Evolutionary conservation across 345 rosid species (phyloP).

Genomic region (Kernera saxatilis): DNA sequence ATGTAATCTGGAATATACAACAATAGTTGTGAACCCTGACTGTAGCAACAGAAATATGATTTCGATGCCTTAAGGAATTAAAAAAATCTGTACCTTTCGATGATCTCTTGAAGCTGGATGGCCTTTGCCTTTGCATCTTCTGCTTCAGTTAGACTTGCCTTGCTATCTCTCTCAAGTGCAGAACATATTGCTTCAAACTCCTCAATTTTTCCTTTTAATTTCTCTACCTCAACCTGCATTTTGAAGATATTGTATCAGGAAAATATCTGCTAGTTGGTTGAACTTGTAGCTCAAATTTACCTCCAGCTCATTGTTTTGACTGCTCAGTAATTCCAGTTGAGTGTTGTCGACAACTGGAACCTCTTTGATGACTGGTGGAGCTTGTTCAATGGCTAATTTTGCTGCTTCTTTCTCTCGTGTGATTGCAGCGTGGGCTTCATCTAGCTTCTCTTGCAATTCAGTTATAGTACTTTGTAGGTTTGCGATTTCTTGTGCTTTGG

Average conservation of each 20-base stretch:
- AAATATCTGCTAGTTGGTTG: neutral
- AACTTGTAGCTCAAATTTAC: slow-evolving; percentile 29
- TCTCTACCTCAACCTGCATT: slow-evolving; percentile 38
- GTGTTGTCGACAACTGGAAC: slow-evolving; percentile 51
- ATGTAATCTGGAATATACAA: slow-evolving; percentile 40
- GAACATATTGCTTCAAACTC: slow-evolving; percentile 41
- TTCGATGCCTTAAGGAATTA: neutral
- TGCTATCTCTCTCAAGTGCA: slow-evolving; percentile 39
- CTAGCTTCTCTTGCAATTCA: slow-evolving; percentile 48
- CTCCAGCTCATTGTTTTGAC: slow-evolving; percentile 45
- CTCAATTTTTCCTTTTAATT: slow-evolving; percentile 35
- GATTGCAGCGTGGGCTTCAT: slow-evolving; percentile 43
- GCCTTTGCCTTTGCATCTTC: slow-evolving; percentile 48
- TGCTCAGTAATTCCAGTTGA: slow-evolving; percentile 40
- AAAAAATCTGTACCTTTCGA: slow-evolving; percentile 38
- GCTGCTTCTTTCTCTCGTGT: slow-evolving; percentile 55
- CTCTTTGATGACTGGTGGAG: slow-evolving; percentile 64
- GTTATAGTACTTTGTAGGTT: slow-evolving; percentile 44
- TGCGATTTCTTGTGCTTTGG: slow-evolving; percentile 52
- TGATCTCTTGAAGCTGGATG: slow-evolving; percentile 38
- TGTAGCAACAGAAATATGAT: neutral
- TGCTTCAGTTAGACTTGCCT: slow-evolving; percentile 39
- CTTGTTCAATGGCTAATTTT: slow-evolving; percentile 56
- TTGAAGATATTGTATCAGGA: slow-evolving; percentile 16
- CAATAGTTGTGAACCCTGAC: neutral